phyloP scores from a whole-genome alignment of 1,284 basidiomycete species.

The Pseudozyma sp. region DNA sequence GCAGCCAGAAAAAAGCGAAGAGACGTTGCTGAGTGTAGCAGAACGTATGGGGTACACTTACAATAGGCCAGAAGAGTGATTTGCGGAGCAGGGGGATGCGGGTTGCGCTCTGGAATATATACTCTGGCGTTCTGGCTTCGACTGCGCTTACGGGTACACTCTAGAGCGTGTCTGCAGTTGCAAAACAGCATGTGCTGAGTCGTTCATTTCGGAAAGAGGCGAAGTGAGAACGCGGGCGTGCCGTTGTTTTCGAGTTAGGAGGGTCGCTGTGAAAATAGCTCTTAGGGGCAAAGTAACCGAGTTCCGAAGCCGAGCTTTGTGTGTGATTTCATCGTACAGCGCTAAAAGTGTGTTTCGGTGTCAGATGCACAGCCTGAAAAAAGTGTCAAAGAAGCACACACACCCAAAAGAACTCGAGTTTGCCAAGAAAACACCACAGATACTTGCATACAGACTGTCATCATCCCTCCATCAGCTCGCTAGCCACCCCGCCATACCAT shows the following conservation, averaged over 20 bases:
- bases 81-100: conserved; percentile 19
- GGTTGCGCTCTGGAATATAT: conserved; percentile 30
- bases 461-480: too few species aligned
- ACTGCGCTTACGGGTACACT: conserved; percentile 12
- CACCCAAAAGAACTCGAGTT: background rate
- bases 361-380: conserved; percentile 6
- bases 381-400: background rate
- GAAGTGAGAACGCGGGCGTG: too few species aligned
- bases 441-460: background rate
- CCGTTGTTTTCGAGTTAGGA: conserved; percentile 32
- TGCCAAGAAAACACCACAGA: conserved; percentile 12
- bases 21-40: background rate
- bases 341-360: background rate
- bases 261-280: conserved; percentile 8
- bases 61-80: conserved; percentile 57
- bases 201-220: background rate
- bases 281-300: conserved; percentile 3
- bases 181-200: background rate
- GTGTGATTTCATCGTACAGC: conserved; percentile 41
- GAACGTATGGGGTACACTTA: conserved; percentile 25
- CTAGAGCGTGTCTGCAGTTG: background rate
- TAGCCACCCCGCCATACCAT: too few species aligned
- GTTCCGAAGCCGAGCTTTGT: conserved; percentile 9
- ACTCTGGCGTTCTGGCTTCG: conserved; percentile 8
- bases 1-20: background rate